Conservation (phyloP, 2,329 filamentous ascomycete species). For the Zymoseptoria crescenta region DNA sequence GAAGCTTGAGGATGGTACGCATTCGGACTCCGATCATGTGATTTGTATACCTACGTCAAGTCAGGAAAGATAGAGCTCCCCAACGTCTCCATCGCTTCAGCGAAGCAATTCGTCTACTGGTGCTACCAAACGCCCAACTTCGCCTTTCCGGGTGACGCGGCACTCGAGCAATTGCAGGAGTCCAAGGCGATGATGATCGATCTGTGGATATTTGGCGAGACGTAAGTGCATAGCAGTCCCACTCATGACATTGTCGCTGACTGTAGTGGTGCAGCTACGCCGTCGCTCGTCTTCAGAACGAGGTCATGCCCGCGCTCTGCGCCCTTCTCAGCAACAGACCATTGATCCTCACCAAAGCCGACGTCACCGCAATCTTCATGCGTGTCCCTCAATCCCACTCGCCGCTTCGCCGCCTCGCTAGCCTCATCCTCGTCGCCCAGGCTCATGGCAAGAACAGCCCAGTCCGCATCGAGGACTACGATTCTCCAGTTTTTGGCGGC, state of each 20-base stretch:
- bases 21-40: not conserved
- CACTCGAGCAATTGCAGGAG: not conserved
- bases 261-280: not conserved
- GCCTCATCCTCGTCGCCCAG: not conserved
- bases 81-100: not conserved
- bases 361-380: not conserved
- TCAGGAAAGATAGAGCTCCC: not conserved
- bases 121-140: slow-evolving; percentile 2
- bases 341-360: not conserved
- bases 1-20: not conserved
- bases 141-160: not conserved
- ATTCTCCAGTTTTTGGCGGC: slow-evolving; percentile 1
- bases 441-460: not conserved
- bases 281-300: slow-evolving; percentile 5
- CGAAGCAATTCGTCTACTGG: slow-evolving; percentile 5
- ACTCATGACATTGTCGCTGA: not conserved
- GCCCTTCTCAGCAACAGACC: not conserved
- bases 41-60: not conserved
- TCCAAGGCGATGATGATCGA: slow-evolving; percentile 5
- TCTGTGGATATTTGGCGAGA: slow-evolving; percentile 9
- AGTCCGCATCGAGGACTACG: not conserved
- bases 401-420: not conserved
- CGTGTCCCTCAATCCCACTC: not conserved
- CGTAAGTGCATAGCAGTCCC: not conserved
- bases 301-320: slow-evolving; percentile 1